Evolutionary conservation across 805 yeast genomes (phyloP).

Genomic region (Candida xiaguanensis): DNA sequence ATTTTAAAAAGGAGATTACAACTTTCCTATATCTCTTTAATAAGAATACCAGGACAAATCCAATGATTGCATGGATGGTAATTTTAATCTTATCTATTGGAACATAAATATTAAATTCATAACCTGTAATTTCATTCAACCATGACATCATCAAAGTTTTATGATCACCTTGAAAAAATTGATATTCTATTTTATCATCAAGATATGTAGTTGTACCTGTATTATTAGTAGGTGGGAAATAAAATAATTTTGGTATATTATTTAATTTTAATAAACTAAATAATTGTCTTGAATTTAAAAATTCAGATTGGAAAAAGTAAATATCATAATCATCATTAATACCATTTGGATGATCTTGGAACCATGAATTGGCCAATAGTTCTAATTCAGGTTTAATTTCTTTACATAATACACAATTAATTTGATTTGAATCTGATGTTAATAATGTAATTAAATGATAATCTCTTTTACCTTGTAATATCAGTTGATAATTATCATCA

Average conservation of each 20-base stretch:
- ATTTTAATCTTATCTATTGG: constrained; percentile 39
- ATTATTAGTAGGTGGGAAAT: constrained; percentile 51
- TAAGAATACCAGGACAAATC: constrained; percentile 26
- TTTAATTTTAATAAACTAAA: constrained; percentile 55
- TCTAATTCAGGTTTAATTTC: constrained; percentile 65
- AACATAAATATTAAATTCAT: constrained; percentile 30
- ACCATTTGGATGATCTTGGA: constrained; percentile 50
- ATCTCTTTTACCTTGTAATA: constrained; percentile 65
- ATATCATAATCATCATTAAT: constrained; percentile 27
- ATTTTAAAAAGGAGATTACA: constrained; percentile 39
- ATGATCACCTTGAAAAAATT: constrained; percentile 46
- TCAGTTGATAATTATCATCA: constrained; percentile 55
- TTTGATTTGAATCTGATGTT: constrained; percentile 69
- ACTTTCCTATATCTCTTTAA: constrained; percentile 24
- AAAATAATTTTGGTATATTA: constrained; percentile 74
- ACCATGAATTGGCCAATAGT: constrained; percentile 55
- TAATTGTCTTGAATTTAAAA: constrained; percentile 49
- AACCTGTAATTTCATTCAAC: constrained; percentile 32
- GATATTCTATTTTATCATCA: constrained; percentile 35
- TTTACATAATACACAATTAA: constrained; percentile 75
- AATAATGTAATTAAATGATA: constrained; percentile 61
- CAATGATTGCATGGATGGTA: constrained; percentile 15
- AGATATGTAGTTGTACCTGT: constrained; percentile 25
- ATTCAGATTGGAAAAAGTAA: constrained; percentile 74
- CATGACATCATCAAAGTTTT: constrained; percentile 32